These are phyloP conservation scores for Fusarium pseudoanthophilum DNA, from an alignment of 2,329 filamentous ascomycete genomes.

Conservation along the genomic window DNA sequence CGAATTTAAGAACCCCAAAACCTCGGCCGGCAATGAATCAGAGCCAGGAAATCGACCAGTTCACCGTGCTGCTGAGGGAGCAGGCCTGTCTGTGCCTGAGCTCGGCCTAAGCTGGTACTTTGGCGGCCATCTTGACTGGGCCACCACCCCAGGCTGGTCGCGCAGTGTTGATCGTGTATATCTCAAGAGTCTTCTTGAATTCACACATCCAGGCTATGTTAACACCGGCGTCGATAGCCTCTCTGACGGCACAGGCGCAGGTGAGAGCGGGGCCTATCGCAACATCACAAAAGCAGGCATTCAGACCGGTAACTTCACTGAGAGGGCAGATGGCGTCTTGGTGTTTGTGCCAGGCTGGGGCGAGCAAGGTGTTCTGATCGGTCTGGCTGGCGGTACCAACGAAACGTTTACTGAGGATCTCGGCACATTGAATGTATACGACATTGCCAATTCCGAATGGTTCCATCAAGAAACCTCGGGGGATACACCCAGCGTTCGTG, in stretches of 20 bases:
- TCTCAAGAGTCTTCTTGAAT: constrained; percentile 79
- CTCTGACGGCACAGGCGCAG: constrained; percentile 64
- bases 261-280: constrained; percentile 70
- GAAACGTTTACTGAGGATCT: constrained; percentile 70
- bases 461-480: constrained; percentile 68
- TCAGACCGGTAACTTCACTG: constrained; percentile 74
- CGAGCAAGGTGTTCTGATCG: constrained; percentile 74
- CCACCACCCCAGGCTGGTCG: constrained; percentile 73
- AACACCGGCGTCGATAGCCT: constrained; percentile 72
- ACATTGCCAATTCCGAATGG: constrained; percentile 69
- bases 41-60: constrained; percentile 65
- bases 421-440: constrained; percentile 72
- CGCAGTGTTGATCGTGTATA: constrained; percentile 72
- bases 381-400: constrained; percentile 77
- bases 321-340: constrained; percentile 77
- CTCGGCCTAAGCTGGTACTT: constrained; percentile 82
- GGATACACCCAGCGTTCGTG: constrained; percentile 60
- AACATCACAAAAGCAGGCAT: constrained; percentile 80
- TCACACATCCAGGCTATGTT: constrained; percentile 75
- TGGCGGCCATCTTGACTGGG: constrained; percentile 76
- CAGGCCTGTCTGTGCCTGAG: constrained; percentile 75
- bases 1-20: constrained; percentile 69
- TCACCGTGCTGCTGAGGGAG: constrained; percentile 78
- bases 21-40: constrained; percentile 71
- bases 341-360: constrained; percentile 82